phyloP scores from a whole-genome alignment of 192 early-diverging fungal genomes.

The Physocladia obscura region DNA sequence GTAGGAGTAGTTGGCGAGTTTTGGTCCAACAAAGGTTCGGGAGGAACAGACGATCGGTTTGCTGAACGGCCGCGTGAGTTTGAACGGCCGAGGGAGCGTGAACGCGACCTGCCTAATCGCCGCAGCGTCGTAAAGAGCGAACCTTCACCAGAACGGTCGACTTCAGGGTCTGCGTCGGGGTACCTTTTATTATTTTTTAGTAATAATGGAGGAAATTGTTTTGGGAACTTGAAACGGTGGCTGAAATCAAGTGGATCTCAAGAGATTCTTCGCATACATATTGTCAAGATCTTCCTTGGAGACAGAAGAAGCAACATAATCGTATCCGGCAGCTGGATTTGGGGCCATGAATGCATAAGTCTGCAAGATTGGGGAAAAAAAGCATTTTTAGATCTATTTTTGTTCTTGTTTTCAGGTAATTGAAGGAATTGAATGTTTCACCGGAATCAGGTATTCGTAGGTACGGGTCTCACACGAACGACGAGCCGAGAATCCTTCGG shows the following conservation, averaged over 20 bases:
- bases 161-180: constrained; percentile 23
- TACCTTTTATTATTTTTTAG: constrained; percentile 3
- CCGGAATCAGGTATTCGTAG: constrained; percentile 52
- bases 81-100: not conserved
- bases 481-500: constrained; percentile 44
- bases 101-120: constrained; percentile 1
- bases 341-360: constrained; percentile 49
- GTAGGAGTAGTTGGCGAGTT: not conserved
- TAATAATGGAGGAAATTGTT: too few relatives aligned
- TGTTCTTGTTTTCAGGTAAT: too few relatives aligned
- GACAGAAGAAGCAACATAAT: constrained; percentile 20
- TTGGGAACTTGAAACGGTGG: too few relatives aligned
- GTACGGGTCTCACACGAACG: constrained; percentile 50
- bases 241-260: too few relatives aligned
- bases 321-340: constrained; percentile 35
- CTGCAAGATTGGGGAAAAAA: constrained; percentile 29
- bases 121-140: constrained; percentile 23
- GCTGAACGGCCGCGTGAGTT: not conserved
- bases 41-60: not conserved
- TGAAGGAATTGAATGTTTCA: too few relatives aligned
- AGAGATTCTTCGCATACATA: constrained; percentile 10
- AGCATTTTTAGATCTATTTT: too few relatives aligned
- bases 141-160: constrained; percentile 12
- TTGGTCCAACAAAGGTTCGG: not conserved
- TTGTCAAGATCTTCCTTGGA: constrained; percentile 39